Base-by-base conservation (phyloP, 768 basidiomycete genomes). In the Pulveroboletus sp. region DNA sequence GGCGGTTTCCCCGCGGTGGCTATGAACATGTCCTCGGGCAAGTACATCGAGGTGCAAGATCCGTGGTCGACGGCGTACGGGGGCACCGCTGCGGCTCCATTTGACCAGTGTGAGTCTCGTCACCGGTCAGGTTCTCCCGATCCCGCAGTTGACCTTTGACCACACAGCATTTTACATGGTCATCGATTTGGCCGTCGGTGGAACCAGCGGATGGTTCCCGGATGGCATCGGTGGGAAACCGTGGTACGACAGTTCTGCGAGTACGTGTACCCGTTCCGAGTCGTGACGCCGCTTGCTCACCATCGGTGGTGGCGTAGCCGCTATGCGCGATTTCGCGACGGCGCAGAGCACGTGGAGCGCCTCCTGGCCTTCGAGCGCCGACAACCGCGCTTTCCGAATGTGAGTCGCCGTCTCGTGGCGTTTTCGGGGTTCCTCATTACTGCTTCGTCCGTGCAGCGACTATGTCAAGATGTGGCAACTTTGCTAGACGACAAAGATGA, bases 121-220 rank as follows among this genome's bases (percentile, higher is more conserved):
- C 27, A n/a, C 16, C 34, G 27, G 17, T 12, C 8, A 2, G 4
- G 24, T 9, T 29, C 44, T 45, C 24, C 8, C 16, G 8, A 12
- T 7, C 27, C 40, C 27, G 29, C 22, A 13, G n/a, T 42, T 37
- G 24, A 50, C 4, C 5, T 34, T 59, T n/a, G 17, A n/a, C n/a
- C 12, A 8, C 13, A 32, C 48, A 82, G 84, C 82, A 16, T 93
- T 94, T 68, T 93, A 89, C 69, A 69, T 93, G 22, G 81, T 90
- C 59, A 70, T 94, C 62, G 79, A 88, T 63, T 77, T 93, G 30
- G 89, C 83, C 2, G 89, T 80, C 10, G 92, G 92, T 10, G 83
- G 84, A 2, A 90, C 87, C 31, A 89, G 80, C 55, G 91, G 83
- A 26, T 66, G 65, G 65, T 66, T 66, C 46, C 65, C 65, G 1